phyloP scores from a whole-genome alignment of 495 filamentous ascomycete species.

The Xylaria cubensis region DNA sequence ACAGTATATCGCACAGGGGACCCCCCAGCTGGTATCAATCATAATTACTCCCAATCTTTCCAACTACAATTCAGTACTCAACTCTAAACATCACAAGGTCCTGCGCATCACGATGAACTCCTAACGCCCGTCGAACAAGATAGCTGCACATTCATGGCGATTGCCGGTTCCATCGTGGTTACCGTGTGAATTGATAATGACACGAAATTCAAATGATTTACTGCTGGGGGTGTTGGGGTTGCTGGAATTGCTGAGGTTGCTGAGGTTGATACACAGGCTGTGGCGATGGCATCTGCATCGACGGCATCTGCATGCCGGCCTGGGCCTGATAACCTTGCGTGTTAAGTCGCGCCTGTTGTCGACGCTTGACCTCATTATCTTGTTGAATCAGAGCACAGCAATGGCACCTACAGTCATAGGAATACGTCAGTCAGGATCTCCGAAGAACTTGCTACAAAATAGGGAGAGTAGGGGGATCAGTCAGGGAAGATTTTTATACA shows the following conservation, averaged over 20 bases:
- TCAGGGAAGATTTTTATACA: background rate
- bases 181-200: background rate
- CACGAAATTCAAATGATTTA: background rate
- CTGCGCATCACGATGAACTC: background rate
- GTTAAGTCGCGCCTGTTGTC: conserved; percentile 29
- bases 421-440: background rate
- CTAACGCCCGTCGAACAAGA: background rate
- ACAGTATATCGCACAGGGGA: background rate
- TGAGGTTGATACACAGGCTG: conserved; percentile 30
- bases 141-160: background rate
- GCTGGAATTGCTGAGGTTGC: background rate
- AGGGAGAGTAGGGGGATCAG: background rate
- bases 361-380: conserved; percentile 45
- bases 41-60: background rate
- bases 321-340: conserved; percentile 41
- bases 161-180: background rate
- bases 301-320: conserved; percentile 38
- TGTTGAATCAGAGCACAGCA: conserved; percentile 55
- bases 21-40: background rate
- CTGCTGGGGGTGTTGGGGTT: conserved; percentile 10
- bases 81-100: background rate
- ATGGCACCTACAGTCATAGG: conserved; percentile 41
- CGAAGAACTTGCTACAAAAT: background rate
- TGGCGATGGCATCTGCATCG: conserved; percentile 37
- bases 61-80: background rate